Base-by-base conservation (phyloP, 768 basidiomycete genomes). In the Rubroboletus satanas region DNA sequence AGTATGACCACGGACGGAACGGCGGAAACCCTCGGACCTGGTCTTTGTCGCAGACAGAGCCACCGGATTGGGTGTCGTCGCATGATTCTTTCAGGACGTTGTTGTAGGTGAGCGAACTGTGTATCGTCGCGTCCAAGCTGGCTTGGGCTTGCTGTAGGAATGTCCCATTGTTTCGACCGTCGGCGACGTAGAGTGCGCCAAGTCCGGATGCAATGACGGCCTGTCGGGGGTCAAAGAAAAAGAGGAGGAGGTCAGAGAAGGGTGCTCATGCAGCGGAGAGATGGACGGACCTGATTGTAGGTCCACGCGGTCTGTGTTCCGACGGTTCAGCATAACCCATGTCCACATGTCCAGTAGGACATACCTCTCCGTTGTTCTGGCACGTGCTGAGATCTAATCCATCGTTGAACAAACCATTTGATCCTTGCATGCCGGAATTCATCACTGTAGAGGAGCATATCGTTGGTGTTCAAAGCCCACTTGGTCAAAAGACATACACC, bases 121-220 rank as follows among this genome's bases (percentile, higher is more conserved):
- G 46, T 17, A 82, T 77, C 14, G 80, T 79, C 1, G 80, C 80
- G 54, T 82, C 76, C 36, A 83, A 66, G 12, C 79, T 81, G 43
- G 78, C 74, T 63, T 83, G 79, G 2, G 80, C 81, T 62, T 79
- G 69, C 29, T 73, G 67, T 32, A 83, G 68, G 10, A 78, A 65
- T 1, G 72, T 69, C 32, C 52, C 59, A 59, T 81, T 68, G 4
- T 29, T 12, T 23, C n/a, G 47, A 4, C 69, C 68, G 0, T 73
- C 76, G 28, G 75, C 75, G 7, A 61, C 72, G 35, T 66, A 76
- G 7, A 83, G 75, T 26, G 76, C 76, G 7, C 71, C 77, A 8
- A 83, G 69, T 17, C 80, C 81, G 35, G 80, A 79, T 15, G 80
- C 82, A 45, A 83, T 75, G 38, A 84, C 81, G 10, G 77, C 80